phyloP scores from a whole-genome alignment of 2,329 filamentous ascomycete genomes.

The Ophiocordyceps camponoti-saundersi region DNA sequence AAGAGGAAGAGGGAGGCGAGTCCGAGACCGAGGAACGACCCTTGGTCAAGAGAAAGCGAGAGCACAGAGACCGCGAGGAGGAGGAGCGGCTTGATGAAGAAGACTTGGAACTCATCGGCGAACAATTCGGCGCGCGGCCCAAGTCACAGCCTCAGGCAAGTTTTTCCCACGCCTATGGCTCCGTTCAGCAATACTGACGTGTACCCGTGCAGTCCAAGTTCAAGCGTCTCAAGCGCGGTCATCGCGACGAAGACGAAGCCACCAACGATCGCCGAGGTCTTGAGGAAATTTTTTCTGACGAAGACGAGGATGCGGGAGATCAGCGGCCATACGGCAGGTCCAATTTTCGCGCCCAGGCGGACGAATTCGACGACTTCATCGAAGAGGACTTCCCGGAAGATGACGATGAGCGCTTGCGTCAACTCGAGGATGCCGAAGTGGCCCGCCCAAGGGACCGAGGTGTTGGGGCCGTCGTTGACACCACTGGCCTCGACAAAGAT shows the following conservation, averaged over 20 bases:
- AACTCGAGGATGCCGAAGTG: conserved; percentile 77
- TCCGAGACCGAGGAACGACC: conserved; percentile 35
- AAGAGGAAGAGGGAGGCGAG: conserved; percentile 68
- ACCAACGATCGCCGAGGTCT: conserved; percentile 52
- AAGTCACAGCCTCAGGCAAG: conserved; percentile 53
- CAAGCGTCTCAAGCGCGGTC: conserved; percentile 89
- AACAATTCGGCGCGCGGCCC: conserved; percentile 48
- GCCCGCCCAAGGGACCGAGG: conserved; percentile 61
- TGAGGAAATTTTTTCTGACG: conserved; percentile 88
- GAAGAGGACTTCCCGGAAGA: conserved; percentile 89
- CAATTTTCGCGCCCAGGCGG: conserved; percentile 42
- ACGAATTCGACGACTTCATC: conserved; percentile 92
- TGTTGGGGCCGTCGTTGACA: conserved; percentile 55
- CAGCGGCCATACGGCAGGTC: conserved; percentile 33
- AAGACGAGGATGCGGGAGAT: conserved; percentile 59
- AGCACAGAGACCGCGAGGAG: conserved; percentile 58
- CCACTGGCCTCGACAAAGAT: conserved; percentile 75
- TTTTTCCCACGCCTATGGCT: not conserved
- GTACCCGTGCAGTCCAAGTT: conserved; percentile 55
- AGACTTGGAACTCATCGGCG: conserved; percentile 86
- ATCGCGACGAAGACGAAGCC: conserved; percentile 55
- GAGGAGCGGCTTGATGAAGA: conserved; percentile 90
- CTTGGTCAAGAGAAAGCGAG: conserved; percentile 54
- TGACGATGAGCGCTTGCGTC: conserved; percentile 57
- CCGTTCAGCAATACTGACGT: conserved; percentile 5